Conservation (phyloP, 2,329 filamentous ascomycete genomes). For the Neoscytalidium dimidiatum region DNA sequence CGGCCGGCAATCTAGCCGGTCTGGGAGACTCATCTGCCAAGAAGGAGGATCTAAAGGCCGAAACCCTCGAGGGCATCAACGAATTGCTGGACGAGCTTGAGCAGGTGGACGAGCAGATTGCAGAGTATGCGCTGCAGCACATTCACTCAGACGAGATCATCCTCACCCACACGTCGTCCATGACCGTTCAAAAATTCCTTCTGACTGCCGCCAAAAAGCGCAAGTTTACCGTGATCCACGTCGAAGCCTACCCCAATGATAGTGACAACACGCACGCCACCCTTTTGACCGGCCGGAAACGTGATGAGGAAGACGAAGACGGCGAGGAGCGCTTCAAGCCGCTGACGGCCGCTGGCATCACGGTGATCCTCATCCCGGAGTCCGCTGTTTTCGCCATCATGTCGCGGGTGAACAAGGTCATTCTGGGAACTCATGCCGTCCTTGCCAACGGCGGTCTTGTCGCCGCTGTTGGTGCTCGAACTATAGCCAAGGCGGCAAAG, state of each 20-base stretch:
- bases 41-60: slow-evolving; percentile 69
- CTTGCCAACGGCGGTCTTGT: slow-evolving; percentile 86
- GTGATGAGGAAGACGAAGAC: slow-evolving; percentile 51
- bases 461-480: slow-evolving; percentile 78
- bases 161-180: slow-evolving; percentile 82
- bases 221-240: slow-evolving; percentile 88
- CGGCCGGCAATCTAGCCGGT: slow-evolving; percentile 39
- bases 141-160: slow-evolving; percentile 94
- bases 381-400: slow-evolving; percentile 89
- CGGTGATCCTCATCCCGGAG: slow-evolving; percentile 81
- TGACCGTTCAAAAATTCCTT: slow-evolving; percentile 86
- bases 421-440: slow-evolving; percentile 83
- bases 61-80: slow-evolving; percentile 90
- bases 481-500: slow-evolving; percentile 82
- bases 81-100: slow-evolving; percentile 96
- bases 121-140: slow-evolving; percentile 82
- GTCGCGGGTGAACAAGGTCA: slow-evolving; percentile 92
- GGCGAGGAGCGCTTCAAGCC: slow-evolving; percentile 68
- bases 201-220: slow-evolving; percentile 84
- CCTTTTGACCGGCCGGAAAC: slow-evolving; percentile 56
- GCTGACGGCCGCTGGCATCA: slow-evolving; percentile 74
- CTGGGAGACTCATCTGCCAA: slow-evolving; percentile 40
- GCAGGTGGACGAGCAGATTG: slow-evolving; percentile 91
- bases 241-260: slow-evolving; percentile 71
- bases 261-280: slow-evolving; percentile 64